Base-by-base conservation (phyloP, 306 rosid species). In the Herpetospermum pedunculosum region DNA sequence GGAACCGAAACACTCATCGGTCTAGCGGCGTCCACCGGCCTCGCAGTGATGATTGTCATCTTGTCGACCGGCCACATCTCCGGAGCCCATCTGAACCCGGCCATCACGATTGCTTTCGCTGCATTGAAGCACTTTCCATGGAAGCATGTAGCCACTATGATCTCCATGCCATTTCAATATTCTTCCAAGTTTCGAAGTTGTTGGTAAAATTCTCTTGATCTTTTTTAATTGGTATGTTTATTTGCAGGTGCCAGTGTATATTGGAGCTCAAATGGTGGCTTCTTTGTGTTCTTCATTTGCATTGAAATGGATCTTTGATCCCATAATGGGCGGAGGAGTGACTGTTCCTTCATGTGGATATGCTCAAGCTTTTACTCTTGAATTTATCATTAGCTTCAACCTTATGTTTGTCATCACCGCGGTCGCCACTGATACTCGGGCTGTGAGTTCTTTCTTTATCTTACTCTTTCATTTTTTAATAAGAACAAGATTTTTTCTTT, bases 351-450 rank as follows among this genome's bases (percentile, higher is more conserved):
- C 95, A 0, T 92, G 83, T 40, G 85, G 79, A 75, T 78, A 84
- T 73, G 88, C 85, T 0, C 92, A 89, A 76, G 92, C 97, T 78
- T 91, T 93, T 80, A 89, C 91, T 73, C 70, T 91, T 37, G 97
- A 89, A 73, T 86, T 91, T 77, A 83, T 91, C 62, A 94, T 91
- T 77, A 76, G 77, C 77, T 94, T 91, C 79, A 91, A 89, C 81
- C 97, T 94, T 82, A 94, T 91, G 97, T 94, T 94, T 52, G 97
- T 91, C 58, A 84, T 87, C 83, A 94, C 98, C n/a, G 98, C 87
- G 0, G 95, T 94, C 0, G 97, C 98, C 80, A 94, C 95, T 63
- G 96, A 89, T 79, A 89, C 94, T 1, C 83, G 94, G 79, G 97
- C 95, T 41, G 96, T 94, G 72, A 80, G 96, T 81, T 14, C 62